These are phyloP conservation scores for Jaltomata sinuosa DNA, from an alignment of 257 asterid species.

Conservation along the genomic window DNA sequence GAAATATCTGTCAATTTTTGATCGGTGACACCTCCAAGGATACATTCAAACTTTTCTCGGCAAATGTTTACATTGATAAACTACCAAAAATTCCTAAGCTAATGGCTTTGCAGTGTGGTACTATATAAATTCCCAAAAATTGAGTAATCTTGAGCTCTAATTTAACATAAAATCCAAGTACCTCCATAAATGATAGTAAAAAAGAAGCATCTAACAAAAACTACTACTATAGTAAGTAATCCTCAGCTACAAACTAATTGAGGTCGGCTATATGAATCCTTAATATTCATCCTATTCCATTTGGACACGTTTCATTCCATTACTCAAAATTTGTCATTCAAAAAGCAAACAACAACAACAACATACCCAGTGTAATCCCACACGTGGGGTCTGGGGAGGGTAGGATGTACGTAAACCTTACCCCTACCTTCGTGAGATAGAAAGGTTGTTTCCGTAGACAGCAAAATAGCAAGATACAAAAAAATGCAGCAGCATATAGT, in stretches of 20 bases:
- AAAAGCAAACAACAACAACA: too few relatives aligned
- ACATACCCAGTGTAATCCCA: too few relatives aligned
- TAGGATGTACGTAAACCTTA: too few relatives aligned
- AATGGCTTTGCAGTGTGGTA: neutral
- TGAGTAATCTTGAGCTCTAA: neutral
- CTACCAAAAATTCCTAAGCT: neutral
- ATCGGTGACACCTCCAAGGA: neutral
- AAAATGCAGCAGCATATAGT: too few relatives aligned
- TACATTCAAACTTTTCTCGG: neutral
- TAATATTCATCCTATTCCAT: neutral
- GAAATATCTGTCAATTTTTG: neutral
- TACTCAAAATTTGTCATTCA: neutral
- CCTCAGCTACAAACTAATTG: neutral
- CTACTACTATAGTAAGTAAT: neutral
- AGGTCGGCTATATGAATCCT: neutral
- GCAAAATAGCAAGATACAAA: too few relatives aligned
- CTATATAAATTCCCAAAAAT: neutral
- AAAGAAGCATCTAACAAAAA: neutral
- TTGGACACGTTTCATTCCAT: neutral
- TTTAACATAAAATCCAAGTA: neutral
- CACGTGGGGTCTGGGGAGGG: too few relatives aligned
- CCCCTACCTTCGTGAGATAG: too few relatives aligned
- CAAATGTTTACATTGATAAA: neutral
- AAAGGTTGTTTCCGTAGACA: too few relatives aligned
- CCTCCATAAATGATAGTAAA: neutral